phyloP scores from a whole-genome alignment of 2,329 filamentous ascomycete genomes.

The Nemania sp. region DNA sequence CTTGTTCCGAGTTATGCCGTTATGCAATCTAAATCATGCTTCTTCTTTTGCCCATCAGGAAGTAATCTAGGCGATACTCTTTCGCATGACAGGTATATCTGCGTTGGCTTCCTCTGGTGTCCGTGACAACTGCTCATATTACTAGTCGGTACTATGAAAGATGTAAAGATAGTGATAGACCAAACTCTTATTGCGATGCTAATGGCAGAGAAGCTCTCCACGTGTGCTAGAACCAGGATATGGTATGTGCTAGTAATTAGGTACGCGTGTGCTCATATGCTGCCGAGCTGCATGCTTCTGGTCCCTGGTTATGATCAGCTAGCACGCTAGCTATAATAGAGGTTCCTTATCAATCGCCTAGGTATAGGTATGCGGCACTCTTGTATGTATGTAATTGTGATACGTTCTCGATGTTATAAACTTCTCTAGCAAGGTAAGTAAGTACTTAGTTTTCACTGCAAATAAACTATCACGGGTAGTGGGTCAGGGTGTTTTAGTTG shows the following conservation, averaged over 20 bases:
- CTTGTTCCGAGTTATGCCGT: constrained; percentile 5
- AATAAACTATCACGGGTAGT: not conserved
- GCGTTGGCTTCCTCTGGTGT: not conserved
- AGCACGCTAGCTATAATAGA: too few relatives aligned
- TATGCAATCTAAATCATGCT: constrained; percentile 16
- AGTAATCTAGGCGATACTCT: constrained; percentile 7
- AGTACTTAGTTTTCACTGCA: not conserved
- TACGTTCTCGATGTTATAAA: not conserved
- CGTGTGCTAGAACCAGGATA: not conserved
- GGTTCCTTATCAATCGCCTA: not conserved
- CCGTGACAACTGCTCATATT: not conserved
- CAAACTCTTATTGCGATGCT: not conserved
- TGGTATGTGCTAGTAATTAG: not conserved
- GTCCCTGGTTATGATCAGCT: too few relatives aligned
- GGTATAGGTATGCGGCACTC: not conserved
- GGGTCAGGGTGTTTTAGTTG: not conserved
- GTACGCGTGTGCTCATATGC: not conserved
- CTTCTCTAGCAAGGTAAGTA: not conserved
- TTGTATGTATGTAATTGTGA: not conserved
- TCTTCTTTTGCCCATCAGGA: constrained; percentile 1
- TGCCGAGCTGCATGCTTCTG: not conserved
- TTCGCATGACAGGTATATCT: not conserved
- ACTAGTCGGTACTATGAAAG: not conserved
- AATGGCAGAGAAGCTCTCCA: not conserved
- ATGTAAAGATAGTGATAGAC: not conserved